Conservation (phyloP, 805 yeast species). For the Kazachstania taianensis region DNA sequence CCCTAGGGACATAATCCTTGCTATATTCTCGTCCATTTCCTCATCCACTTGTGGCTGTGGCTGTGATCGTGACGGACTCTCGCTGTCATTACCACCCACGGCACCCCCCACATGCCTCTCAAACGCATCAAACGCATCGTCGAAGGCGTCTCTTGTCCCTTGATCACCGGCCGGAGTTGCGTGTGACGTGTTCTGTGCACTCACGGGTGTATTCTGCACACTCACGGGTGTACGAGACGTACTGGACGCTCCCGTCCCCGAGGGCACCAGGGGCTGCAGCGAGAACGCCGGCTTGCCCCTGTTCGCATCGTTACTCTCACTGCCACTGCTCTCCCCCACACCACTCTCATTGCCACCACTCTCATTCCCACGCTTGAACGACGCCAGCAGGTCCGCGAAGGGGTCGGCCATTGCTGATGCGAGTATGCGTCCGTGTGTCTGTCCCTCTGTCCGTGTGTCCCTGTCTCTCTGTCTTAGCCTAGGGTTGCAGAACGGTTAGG, state of each 20-base stretch:
- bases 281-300: background rate
- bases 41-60: constrained; percentile 26
- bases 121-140: constrained; percentile 2
- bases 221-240: no score
- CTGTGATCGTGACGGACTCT: constrained; percentile 5
- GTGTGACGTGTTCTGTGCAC: background rate
- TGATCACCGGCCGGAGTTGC: background rate
- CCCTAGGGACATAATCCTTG: constrained; percentile 27
- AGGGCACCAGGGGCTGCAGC: background rate
- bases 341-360: background rate
- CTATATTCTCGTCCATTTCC: constrained; percentile 28
- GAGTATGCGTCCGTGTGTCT: no score
- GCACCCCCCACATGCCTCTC: background rate
- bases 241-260: background rate
- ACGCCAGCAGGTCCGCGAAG: constrained; percentile 35
- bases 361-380: constrained; percentile 16
- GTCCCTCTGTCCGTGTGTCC: no score
- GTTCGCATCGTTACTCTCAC: background rate
- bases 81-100: background rate
- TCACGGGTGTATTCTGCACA: no score
- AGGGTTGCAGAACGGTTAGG: no score
- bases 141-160: background rate
- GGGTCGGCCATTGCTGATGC: constrained; percentile 30
- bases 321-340: background rate
- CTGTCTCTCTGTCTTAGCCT: no score